Percentiles rank a stretch among this genome's conserved stretches.
Conservation (phyloP, 805 yeast genomes). For the Lipomyces chichibuensis region DNA sequence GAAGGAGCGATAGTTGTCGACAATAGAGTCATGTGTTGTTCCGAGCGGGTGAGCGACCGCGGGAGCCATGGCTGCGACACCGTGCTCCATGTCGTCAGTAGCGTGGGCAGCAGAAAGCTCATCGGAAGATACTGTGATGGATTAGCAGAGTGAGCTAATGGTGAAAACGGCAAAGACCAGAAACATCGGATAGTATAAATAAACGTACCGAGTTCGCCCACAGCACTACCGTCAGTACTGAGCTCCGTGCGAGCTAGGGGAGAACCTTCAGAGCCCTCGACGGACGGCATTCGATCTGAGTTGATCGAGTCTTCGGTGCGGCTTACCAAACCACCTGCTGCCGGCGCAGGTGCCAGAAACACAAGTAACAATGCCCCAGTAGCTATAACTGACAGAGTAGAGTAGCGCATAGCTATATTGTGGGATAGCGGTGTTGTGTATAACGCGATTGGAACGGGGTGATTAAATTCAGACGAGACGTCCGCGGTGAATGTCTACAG, state of each 20-base stretch:
- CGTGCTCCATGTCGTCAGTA: slow-evolving; percentile 27
- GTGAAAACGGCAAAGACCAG: neutral
- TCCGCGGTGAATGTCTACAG: neutral
- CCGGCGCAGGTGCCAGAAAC: slow-evolving; percentile 11
- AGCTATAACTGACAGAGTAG: neutral
- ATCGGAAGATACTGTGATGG: neutral
- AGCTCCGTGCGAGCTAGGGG: slow-evolving; percentile 24
- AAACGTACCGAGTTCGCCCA: slow-evolving; percentile 7
- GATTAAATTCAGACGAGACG: neutral
- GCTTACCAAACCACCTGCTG: slow-evolving; percentile 6
- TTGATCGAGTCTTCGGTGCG: neutral
- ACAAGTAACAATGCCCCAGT: neutral
- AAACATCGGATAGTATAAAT: neutral
- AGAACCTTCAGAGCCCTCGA: slow-evolving; percentile 28
- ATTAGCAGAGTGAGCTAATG: neutral
- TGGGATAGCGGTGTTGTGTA: neutral
- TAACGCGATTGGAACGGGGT: neutral
- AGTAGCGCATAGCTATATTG: neutral
- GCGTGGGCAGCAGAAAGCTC: neutral
- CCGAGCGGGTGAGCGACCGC: slow-evolving; percentile 26
- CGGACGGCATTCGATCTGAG: neutral
- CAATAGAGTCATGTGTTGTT: slow-evolving; percentile 21
- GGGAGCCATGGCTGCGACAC: slow-evolving; percentile 26
- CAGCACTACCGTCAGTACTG: neutral
- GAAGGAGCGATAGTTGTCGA: slow-evolving; percentile 45